These are phyloP conservation scores for Grosmannia clavigera DNA, from an alignment of 2,329 filamentous ascomycete species.

Conservation along the genomic window DNA sequence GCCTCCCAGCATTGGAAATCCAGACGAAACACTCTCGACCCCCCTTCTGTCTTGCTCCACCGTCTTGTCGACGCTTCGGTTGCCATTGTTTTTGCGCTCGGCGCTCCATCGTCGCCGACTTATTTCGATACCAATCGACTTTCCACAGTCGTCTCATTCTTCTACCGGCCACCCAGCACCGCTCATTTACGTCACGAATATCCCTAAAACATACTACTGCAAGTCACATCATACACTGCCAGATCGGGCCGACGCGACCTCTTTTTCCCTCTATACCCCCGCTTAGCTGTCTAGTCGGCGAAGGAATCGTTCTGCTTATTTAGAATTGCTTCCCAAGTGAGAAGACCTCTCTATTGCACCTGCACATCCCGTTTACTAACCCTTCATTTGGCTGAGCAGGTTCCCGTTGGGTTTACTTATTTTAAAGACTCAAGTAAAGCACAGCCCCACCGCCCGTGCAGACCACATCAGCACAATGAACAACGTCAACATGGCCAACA, in stretches of 20 bases:
- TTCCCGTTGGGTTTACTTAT: neutral
- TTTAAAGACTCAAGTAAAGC: neutral
- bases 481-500: conserved; percentile 56
- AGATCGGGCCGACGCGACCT: neutral
- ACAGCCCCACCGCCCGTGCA: neutral
- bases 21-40: neutral
- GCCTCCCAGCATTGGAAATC: neutral
- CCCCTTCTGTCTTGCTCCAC: neutral
- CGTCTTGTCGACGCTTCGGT: neutral
- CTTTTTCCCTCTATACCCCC: neutral
- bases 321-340: neutral
- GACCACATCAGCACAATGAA: conserved; percentile 34
- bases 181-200: neutral
- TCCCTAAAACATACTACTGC: neutral
- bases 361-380: no score
- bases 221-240: neutral
- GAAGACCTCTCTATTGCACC: neutral
- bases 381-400: neutral
- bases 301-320: neutral
- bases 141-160: neutral
- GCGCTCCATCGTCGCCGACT: neutral
- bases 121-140: neutral
- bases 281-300: neutral
- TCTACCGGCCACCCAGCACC: neutral
- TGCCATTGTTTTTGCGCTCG: neutral